Evolutionary conservation across 2,329 filamentous ascomycete genomes (phyloP), one percentile per base, ranked within the genome.

Genomic region (Aspergillus candidus): DNA sequence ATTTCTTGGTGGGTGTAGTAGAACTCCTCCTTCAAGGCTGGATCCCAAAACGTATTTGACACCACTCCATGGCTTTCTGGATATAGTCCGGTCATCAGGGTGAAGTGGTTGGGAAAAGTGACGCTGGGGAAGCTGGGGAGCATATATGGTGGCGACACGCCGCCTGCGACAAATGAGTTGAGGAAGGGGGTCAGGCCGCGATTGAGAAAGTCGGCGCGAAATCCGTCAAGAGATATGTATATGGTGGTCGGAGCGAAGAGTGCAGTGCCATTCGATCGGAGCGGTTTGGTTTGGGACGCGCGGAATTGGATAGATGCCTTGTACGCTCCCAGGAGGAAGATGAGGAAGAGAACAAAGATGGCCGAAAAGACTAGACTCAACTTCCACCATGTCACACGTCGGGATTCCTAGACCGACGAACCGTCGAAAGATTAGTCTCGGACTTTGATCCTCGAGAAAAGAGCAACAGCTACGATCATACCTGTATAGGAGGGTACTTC

Each of bases 61-160:
- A 98, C 90, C 3, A 98, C 76, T 0, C 93, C 93, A 61, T 98
- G 93, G 45, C 83, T 84, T 67, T 97, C 91, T 0, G 93, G 93
- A 56, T 97, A 89, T 18, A 97, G 69, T 0, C 93, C 93, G 0
- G 93, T 97, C 0, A 88, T 88, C 32, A 97, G 73, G 0, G 91
- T 96, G 65, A 91, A 96, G 65, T 97, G 93, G 57, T 97, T 91
- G 11, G 93, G 93, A 57, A 98, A 98, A 0, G 93, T 98, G 36
- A 98, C 88, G 15, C 88, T 94, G 0, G 93, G 93, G 54, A 98
- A 98, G 32, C 88, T 94, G 0, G 93, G 93, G 6, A 81, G 77
- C 89, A 98, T 96, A 68, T 91, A 96, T 52, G 82, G 77, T 3
- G 93, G 91, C 5, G 90, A 95, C 10, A 97, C 82, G 27, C 93